Evolutionary conservation across 2,329 filamentous ascomycete genomes (phyloP).

Genomic region (Epichloe aotearoae): DNA sequence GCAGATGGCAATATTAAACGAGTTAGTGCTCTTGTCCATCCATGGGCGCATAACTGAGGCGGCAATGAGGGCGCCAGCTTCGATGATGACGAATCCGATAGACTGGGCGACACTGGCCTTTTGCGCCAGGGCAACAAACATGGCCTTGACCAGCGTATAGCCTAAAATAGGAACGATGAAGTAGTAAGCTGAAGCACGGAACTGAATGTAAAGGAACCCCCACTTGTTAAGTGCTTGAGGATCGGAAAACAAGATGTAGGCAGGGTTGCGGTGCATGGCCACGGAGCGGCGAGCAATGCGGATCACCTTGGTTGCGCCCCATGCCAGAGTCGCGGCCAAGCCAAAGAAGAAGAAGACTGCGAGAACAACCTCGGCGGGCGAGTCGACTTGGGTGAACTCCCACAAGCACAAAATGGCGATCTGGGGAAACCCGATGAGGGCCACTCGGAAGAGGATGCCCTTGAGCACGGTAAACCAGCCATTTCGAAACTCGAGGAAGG

Average conservation of each 20-base stretch:
- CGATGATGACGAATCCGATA: conserved; percentile 69
- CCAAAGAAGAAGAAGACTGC: conserved; percentile 82
- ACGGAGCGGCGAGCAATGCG: conserved; percentile 80
- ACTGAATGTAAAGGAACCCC: conserved; percentile 96
- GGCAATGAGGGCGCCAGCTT: conserved; percentile 62
- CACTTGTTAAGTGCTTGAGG: conserved; percentile 92
- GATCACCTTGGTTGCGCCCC: conserved; percentile 84
- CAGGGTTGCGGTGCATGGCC: conserved; percentile 85
- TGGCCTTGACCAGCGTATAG: conserved; percentile 75
- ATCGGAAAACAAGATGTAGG: conserved; percentile 93
- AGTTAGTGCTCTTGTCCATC: conserved; percentile 99
- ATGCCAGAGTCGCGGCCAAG: conserved; percentile 63
- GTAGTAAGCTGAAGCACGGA: conserved; percentile 90
- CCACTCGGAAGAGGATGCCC: conserved; percentile 82
- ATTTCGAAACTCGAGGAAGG: conserved; percentile 86
- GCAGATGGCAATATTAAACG: conserved; percentile 87
- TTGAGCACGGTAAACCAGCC: conserved; percentile 88
- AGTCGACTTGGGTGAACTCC: conserved; percentile 82
- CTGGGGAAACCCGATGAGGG: conserved; percentile 77
- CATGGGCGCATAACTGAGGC: conserved; percentile 76
- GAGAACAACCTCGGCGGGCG: conserved; percentile 70
- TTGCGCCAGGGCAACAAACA: conserved; percentile 79
- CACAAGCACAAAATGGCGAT: conserved; percentile 84
- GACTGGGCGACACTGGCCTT: conserved; percentile 59
- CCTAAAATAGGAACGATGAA: conserved; percentile 70